Evolutionary conservation across 768 basidiomycete species (phyloP).

Genomic region (Tulasnella sp.): DNA sequence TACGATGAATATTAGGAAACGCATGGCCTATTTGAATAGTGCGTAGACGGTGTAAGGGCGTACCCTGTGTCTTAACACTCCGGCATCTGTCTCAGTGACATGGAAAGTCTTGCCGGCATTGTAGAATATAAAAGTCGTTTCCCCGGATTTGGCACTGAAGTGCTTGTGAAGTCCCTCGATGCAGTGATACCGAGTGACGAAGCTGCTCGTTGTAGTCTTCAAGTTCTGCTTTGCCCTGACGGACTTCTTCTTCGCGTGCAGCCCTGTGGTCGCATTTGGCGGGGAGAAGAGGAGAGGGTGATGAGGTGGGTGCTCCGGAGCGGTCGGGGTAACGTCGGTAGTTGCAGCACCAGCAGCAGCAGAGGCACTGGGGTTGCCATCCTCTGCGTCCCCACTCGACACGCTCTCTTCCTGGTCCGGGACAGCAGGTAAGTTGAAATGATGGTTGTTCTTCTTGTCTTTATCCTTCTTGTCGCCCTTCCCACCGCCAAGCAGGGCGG

Average conservation of each 20-base stretch:
- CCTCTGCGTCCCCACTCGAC: slow-evolving; percentile 53
- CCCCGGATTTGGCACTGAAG: slow-evolving; percentile 74
- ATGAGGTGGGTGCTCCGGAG: background rate
- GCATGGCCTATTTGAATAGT: background rate
- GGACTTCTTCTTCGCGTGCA: slow-evolving; percentile 54
- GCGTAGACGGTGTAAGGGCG: slow-evolving; percentile 20
- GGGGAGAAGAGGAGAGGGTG: slow-evolving; percentile 16
- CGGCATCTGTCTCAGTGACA: slow-evolving; percentile 82
- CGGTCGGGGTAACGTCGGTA: slow-evolving; percentile 1
- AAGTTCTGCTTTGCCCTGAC: slow-evolving; percentile 83
- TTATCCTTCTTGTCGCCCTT: slow-evolving; percentile 34
- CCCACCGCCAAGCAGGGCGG: slow-evolving; percentile 52
- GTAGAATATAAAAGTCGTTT: slow-evolving; percentile 78
- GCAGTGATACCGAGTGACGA: slow-evolving; percentile 79
- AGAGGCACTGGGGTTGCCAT: slow-evolving; percentile 5
- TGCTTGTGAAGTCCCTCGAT: slow-evolving; percentile 65
- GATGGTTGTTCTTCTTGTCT: slow-evolving; percentile 25
- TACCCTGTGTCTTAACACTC: slow-evolving; percentile 70
- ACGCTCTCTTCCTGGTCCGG: slow-evolving; percentile 55
- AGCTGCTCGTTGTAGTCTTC: slow-evolving; percentile 83
- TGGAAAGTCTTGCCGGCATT: slow-evolving; percentile 76
- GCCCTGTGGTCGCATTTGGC: background rate
- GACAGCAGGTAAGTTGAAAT: background rate
- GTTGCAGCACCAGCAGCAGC: background rate
- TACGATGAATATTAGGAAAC: slow-evolving; percentile 29